Base-by-base conservation (phyloP, 345 rosid genomes). In the Fremontodendron californicum region DNA sequence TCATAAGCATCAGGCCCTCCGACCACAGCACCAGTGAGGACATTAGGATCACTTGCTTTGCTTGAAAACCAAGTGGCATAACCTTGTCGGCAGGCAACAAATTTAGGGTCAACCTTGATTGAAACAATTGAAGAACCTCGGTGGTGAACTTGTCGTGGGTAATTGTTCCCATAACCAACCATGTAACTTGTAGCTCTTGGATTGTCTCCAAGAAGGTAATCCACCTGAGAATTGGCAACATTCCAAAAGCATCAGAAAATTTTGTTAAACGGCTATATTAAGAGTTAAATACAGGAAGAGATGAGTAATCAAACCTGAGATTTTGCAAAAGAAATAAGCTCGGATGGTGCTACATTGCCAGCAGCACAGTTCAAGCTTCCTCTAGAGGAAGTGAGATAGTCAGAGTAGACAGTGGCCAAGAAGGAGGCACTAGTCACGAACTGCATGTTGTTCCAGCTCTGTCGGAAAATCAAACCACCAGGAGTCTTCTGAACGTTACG, bases 1-100 rank as follows among this genome's bases (percentile, higher is more conserved):
- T 96, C 98, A 6, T 93, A 94, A n/a, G 93, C 97, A 88, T 94
- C 98, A 68, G 99, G 99, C 1, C 98, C 99, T 0, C 99, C 98
- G 15, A 94, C 98, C 43, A 96, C 40, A 52, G 99, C 99, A 74
- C 99, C 99, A 23, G 84, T 55, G 11, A 96, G 92, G 40, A 94
- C 85, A 84, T 96, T 96, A 1, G 99, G 99, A 46, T 96, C 97
- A 13, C 90, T 88, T 9, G 85, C 86, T 82, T 92, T 92, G 72
- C 88, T 87, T 82, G 90, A 82, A 49, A 71, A 96, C 98, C 97
- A 94, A 18, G 97, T 94, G 29, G 96, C 97, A 61, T 96, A 96
- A 13, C 99, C 99, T 35, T 94, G 97, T 5, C 99, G 85, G 91
- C 99, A 96, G 55, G 83, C 91, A 58, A 96, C 89, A 55, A 91